These are phyloP conservation scores for Citrullus amarus DNA, from an alignment of 306 rosid genomes.

Conservation along the genomic window DNA sequence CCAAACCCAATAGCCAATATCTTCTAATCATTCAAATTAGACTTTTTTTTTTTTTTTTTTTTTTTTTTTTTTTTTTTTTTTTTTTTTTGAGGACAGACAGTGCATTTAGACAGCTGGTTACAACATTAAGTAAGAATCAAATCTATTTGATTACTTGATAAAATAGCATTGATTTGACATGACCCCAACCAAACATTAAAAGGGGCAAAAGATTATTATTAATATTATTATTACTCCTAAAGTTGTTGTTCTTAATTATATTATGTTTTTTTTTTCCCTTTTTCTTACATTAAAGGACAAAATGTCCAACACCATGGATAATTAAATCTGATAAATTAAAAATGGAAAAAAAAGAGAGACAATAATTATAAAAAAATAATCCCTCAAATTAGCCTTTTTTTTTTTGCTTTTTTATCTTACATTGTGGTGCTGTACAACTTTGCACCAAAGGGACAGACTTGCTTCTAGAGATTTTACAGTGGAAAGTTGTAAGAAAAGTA, in stretches of 20 bases:
- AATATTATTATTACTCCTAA: constrained; percentile 11
- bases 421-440: constrained; percentile 37
- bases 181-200: constrained; percentile 35
- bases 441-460: constrained; percentile 51
- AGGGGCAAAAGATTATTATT: neutral
- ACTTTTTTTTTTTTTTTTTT: constrained; percentile 12
- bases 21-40: constrained; percentile 55
- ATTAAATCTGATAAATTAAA: constrained; percentile 13
- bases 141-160: constrained; percentile 51
- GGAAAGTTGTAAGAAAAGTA: constrained; percentile 27
- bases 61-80: neutral
- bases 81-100: constrained; percentile 14
- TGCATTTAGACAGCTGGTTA: constrained; percentile 92
- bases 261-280: neutral
- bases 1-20: constrained; percentile 19
- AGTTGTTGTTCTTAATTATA: neutral
- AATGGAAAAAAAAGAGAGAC: neutral
- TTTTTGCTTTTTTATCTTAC: constrained; percentile 39
- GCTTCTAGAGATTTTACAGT: constrained; percentile 55
- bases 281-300: constrained; percentile 26
- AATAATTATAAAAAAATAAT: neutral
- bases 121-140: constrained; percentile 58
- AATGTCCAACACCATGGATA: constrained; percentile 12
- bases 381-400: constrained; percentile 39
- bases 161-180: constrained; percentile 40